phyloP scores from a whole-genome alignment of 83 land plant genomes.

The Larix sibirica region DNA sequence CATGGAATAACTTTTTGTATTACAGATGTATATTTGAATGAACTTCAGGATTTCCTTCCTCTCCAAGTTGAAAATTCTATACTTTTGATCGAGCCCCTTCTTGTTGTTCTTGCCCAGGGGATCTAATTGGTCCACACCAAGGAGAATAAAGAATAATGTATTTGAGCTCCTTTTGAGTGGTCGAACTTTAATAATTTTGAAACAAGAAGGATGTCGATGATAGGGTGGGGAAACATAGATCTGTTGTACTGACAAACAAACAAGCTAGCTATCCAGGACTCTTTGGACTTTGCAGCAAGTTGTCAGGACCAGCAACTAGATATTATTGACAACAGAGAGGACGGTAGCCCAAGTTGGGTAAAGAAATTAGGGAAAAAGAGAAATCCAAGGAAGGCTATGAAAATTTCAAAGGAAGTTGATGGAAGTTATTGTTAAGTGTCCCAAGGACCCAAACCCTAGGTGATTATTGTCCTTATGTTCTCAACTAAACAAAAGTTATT shows the following conservation, averaged over 20 bases:
- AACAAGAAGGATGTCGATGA: constrained; percentile 28
- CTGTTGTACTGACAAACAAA: constrained; percentile 23
- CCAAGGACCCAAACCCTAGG: no score
- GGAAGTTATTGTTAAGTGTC: neutral
- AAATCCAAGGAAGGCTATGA: neutral
- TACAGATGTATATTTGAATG: constrained; percentile 56
- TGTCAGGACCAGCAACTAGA: neutral
- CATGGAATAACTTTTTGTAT: constrained; percentile 68
- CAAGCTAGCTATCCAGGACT: neutral
- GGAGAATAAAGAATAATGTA: constrained; percentile 51
- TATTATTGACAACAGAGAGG: constrained; percentile 6
- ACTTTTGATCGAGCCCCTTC: constrained; percentile 55
- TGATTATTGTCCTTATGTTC: no score
- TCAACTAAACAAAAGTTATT: no score
- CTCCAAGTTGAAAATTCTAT: constrained; percentile 32
- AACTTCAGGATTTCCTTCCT: constrained; percentile 58
- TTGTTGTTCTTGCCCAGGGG: constrained; percentile 29
- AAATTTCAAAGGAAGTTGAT: neutral
- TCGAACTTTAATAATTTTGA: constrained; percentile 26
- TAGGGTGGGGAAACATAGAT: constrained; percentile 25
- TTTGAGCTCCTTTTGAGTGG: constrained; percentile 68
- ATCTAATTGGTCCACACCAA: constrained; percentile 54
- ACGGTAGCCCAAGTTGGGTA: constrained; percentile 8
- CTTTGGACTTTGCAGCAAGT: neutral
- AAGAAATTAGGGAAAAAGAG: constrained; percentile 21